phyloP scores from a whole-genome alignment of 345 rosid genomes.

The Pistacia integerrima region DNA sequence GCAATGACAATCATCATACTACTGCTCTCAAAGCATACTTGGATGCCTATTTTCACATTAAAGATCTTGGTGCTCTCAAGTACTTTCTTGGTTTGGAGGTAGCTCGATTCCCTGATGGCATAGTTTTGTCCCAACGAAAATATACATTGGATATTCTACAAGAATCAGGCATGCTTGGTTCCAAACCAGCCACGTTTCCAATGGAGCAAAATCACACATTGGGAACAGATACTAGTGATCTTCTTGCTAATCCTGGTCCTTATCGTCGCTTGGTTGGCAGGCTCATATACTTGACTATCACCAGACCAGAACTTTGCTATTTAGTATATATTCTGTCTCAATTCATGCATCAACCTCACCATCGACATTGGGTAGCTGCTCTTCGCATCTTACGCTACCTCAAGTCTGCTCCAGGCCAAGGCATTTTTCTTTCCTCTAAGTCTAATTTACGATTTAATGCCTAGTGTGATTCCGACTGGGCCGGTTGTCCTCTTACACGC shows the following conservation, averaged over 20 bases:
- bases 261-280: conserved; percentile 17
- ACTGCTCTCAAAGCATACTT: background rate
- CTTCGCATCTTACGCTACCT: background rate
- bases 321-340: conserved; percentile 3
- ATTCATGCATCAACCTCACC: conserved; percentile 10
- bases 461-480: background rate
- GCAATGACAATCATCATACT: too few species aligned
- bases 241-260: background rate
- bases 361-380: background rate
- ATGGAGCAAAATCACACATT: too few species aligned
- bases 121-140: conserved; percentile 14
- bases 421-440: background rate
- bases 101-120: background rate
- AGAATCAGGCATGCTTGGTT: background rate
- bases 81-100: conserved; percentile 18
- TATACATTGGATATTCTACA: background rate
- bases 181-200: background rate
- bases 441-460: too few species aligned
- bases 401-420: background rate
- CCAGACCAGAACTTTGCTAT: conserved; percentile 1
- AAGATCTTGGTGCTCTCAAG: background rate
- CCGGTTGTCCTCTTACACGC: background rate
- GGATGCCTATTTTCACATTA: background rate
- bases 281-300: conserved; percentile 7
- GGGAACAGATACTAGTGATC: too few species aligned